Evolutionary conservation across 495 filamentous ascomycete species (phyloP), one percentile per base, ranked within the genome.

Genomic region (Daldinia vernicosa): DNA sequence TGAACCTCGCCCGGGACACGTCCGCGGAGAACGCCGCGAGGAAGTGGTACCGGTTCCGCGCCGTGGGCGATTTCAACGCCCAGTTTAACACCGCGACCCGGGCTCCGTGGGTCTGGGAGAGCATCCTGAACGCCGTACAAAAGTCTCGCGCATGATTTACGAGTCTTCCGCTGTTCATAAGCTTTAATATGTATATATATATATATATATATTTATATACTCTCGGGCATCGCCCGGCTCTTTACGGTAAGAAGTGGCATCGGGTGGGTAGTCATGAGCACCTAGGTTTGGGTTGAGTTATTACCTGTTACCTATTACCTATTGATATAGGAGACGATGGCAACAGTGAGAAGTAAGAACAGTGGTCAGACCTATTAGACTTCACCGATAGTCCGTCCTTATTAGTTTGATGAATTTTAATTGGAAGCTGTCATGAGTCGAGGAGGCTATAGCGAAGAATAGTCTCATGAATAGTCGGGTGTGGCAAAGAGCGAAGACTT

Each of bases 1-100:
- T 84, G 28, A 90, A 89, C 66, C 76, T 86, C 50, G 78, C 76
- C 35, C 72, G 84, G 30, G 80, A 84, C 52, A 79, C 80, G 3
- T 26, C 68, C 2, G 60, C 62, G 1, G 66, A 66, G 17, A 74
- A 80, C 47, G 65, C 63, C 6, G 11, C 30, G 4, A 57, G 80
- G 50, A 74, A 63, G 57, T 82, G 80, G 79, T 82, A 78, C 67
- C 75, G 67, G 37, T 80, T 76, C 57, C 71, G 70, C 50, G 77
- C 79, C 28, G 80, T 82, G 6, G 63, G 66, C 24, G 39, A 67
- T 7, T 84, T 84, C 52, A 75, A 72, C 39, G 62, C 78, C 27
- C 78, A 75, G 70, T 43, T 50, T 6, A 67, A 65, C 40, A 64
- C 61, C 19, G 65, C 53, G 9, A 22, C 27, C 6, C 60, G 58